Conservation (phyloP, 1,284 basidiomycete species). For the Mycena citricolor region DNA sequence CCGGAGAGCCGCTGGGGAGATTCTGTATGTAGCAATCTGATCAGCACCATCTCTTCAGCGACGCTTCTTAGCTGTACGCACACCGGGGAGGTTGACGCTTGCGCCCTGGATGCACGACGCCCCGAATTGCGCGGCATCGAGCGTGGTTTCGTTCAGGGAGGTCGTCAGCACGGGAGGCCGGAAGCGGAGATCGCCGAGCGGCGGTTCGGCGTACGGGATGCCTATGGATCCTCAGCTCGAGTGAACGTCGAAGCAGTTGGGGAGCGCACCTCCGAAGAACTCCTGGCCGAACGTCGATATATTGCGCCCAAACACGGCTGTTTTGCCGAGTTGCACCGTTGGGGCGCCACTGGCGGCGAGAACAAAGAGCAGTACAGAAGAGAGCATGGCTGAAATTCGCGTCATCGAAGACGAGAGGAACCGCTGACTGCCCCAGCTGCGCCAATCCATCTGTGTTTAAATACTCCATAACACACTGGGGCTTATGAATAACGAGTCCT, state of each 20-base stretch:
- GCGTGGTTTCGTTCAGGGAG: slow-evolving; percentile 2
- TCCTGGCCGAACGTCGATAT: slow-evolving; percentile 6
- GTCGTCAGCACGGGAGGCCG: slow-evolving; percentile 19
- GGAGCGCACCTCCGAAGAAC: slow-evolving; percentile 8
- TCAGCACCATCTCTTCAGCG: too few species aligned
- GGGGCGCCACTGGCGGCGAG: slow-evolving; percentile 5
- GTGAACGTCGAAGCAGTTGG: too few species aligned
- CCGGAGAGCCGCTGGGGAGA: slow-evolving; percentile 13
- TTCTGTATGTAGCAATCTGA: slow-evolving; percentile 28
- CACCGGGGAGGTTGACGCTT: slow-evolving; percentile 48
- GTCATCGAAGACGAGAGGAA: too few species aligned
- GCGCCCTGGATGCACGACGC: slow-evolving; percentile 35
- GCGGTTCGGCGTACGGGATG: slow-evolving; percentile 28
- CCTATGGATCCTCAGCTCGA: too few species aligned
- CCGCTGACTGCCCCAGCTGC: too few species aligned
- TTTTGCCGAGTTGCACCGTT: slow-evolving; percentile 7
- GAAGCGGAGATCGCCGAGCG: slow-evolving; percentile 24
- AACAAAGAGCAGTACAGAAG: too few species aligned
- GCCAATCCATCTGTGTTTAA: too few species aligned
- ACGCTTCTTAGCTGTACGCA: slow-evolving; percentile 19
- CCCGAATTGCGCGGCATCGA: slow-evolving; percentile 24
- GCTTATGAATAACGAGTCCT: too few species aligned
- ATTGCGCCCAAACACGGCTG: slow-evolving; percentile 9
- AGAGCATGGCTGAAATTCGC: too few species aligned
- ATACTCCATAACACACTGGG: too few species aligned